phyloP scores from a whole-genome alignment of 805 yeast species.

The Blastobotrys terrestris region DNA sequence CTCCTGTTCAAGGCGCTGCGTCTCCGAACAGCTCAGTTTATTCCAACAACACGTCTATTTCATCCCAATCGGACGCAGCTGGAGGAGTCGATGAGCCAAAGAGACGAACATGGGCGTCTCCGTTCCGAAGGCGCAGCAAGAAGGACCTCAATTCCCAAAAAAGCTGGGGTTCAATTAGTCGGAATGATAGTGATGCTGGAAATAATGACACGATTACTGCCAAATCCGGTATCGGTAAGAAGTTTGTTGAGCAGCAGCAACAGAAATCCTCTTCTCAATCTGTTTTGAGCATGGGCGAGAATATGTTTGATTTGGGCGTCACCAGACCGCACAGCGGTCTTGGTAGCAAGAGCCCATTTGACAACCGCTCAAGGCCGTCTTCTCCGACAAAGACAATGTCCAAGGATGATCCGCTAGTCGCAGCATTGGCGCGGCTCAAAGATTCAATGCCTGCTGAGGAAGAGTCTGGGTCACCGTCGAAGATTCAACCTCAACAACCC shows the following conservation, averaged over 20 bases:
- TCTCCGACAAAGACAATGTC: slow-evolving; percentile 19
- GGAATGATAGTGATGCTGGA: background rate
- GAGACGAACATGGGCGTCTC: slow-evolving; percentile 39
- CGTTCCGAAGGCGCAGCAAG: slow-evolving; percentile 35
- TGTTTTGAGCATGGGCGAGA: slow-evolving; percentile 25
- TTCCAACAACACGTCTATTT: slow-evolving; percentile 19
- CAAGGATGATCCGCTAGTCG: slow-evolving; percentile 45
- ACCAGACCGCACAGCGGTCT: slow-evolving; percentile 5
- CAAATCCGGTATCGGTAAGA: slow-evolving; percentile 11
- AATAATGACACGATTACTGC: slow-evolving; percentile 11
- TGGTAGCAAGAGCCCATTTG: slow-evolving; percentile 7
- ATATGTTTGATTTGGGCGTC: slow-evolving; percentile 27
- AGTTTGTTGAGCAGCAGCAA: slow-evolving; percentile 7
- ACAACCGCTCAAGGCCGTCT: slow-evolving; percentile 9
- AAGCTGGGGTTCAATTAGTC: slow-evolving; percentile 13
- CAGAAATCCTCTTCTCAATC: slow-evolving; percentile 7
- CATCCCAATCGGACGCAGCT: slow-evolving; percentile 13
- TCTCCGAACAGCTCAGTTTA: slow-evolving; percentile 23
- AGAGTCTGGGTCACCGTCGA: background rate
- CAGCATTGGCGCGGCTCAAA: slow-evolving; percentile 44
- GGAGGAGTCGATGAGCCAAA: slow-evolving; percentile 11
- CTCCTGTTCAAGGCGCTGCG: slow-evolving; percentile 17
- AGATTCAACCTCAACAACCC: background rate
- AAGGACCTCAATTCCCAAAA: slow-evolving; percentile 27
- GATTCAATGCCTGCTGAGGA: slow-evolving; percentile 11